Percentiles rank a stretch among this genome's conserved stretches.
These are phyloP conservation scores for Penicillium sp. DNA, from an alignment of 2,329 filamentous ascomycete species.

Conservation along the genomic window DNA sequence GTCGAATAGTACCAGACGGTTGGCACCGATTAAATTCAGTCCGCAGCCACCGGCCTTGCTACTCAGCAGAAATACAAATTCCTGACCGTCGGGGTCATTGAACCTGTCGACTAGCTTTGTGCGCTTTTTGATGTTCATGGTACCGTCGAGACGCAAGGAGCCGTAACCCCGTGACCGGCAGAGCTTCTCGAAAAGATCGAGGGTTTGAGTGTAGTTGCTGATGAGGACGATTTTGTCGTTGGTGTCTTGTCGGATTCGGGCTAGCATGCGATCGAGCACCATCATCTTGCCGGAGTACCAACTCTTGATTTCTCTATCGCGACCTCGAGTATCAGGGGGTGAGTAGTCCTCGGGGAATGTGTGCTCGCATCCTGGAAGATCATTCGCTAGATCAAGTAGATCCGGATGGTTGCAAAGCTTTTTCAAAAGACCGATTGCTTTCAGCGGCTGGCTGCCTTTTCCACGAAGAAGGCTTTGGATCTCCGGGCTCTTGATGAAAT, in stretches of 20 bases:
- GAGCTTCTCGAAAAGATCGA: conserved; percentile 89
- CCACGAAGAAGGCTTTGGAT: conserved; percentile 89
- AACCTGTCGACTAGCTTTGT: conserved; percentile 97
- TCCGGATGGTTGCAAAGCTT: conserved; percentile 99
- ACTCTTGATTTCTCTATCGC: conserved; percentile 86
- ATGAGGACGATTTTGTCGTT: conserved; percentile 99
- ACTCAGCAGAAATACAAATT: conserved; percentile 94
- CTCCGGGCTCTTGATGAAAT: conserved; percentile 93
- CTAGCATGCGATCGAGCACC: conserved; percentile 96
- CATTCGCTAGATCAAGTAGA: conserved; percentile 75
- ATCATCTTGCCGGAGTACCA: conserved; percentile 99
- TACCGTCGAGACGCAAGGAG: conserved; percentile 84
- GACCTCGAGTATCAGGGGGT: conserved; percentile 79
- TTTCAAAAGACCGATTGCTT: conserved; percentile 94
- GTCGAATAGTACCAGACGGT: conserved; percentile 92
- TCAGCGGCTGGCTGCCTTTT: conserved; percentile 92
- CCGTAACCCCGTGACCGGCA: conserved; percentile 85
- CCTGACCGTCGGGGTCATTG: conserved; percentile 84
- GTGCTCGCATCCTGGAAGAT: conserved; percentile 82
- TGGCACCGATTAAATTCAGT: conserved; percentile 91
- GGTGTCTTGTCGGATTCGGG: conserved; percentile 89
- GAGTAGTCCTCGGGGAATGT: conserved; percentile 84
- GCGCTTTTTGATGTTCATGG: conserved; percentile 96
- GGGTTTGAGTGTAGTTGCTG: conserved; percentile 94
- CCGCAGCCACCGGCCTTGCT: conserved; percentile 97